Percentiles rank a stretch among this genome's conserved stretches.
Evolutionary conservation across 306 rosid genomes (phyloP).

Genomic region (Mimosa pudica): DNA sequence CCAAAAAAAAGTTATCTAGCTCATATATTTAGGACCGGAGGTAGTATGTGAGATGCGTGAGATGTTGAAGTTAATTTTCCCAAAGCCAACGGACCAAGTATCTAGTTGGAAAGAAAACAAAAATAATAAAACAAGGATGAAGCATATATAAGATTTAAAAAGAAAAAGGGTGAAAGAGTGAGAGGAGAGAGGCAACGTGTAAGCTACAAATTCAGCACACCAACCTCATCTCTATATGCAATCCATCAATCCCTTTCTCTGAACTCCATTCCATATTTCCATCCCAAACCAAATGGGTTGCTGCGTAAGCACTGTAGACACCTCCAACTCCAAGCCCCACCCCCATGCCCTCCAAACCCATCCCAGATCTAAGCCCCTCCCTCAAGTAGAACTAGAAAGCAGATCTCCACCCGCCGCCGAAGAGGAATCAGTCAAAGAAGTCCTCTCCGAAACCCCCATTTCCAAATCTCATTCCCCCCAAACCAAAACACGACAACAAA

Average conservation of each 20-base stretch:
- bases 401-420: constrained; percentile 42
- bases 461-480: constrained; percentile 44
- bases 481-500: constrained; percentile 30
- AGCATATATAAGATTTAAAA: no score
- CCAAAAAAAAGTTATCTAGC: no score
- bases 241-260: constrained; percentile 29
- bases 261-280: constrained; percentile 13
- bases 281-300: constrained; percentile 76
- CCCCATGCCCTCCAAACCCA: constrained; percentile 33
- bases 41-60: no score
- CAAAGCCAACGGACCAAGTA: no score
- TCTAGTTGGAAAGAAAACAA: no score
- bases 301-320: constrained; percentile 55
- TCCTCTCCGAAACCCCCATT: constrained; percentile 80
- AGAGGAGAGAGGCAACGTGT: background rate
- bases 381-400: constrained; percentile 24
- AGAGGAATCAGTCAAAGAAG: constrained; percentile 88
- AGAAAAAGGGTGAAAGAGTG: background rate
- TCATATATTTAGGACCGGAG: no score
- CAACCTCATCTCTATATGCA: background rate
- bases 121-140: no score
- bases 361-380: background rate
- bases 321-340: constrained; percentile 31
- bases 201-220: background rate
- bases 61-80: no score